Evolutionary conservation across 108 stramenopile species (phyloP).

Genomic region (Conticribra guillardii): DNA sequence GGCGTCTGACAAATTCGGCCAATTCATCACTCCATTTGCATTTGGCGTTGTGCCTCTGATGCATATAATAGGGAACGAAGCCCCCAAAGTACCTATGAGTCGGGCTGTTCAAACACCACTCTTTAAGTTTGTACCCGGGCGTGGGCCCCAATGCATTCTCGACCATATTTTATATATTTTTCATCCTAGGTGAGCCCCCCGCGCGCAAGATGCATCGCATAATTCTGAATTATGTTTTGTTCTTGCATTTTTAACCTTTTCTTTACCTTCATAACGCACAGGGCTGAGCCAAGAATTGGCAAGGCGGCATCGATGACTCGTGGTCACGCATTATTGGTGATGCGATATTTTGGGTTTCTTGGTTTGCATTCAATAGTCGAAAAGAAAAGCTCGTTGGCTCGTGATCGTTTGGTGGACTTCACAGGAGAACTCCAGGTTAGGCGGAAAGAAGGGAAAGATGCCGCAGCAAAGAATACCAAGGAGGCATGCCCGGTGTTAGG

Average conservation of each 20-base stretch:
- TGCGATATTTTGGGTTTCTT: conserved; percentile 89
- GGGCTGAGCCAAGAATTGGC: conserved; percentile 54
- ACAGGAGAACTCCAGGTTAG: conserved; percentile 79
- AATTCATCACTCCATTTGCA: conserved; percentile 80
- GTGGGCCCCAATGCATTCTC: conserved; percentile 74
- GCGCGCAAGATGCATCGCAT: not conserved
- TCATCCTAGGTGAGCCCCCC: conserved; percentile 79
- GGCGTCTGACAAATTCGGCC: conserved; percentile 59
- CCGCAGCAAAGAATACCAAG: conserved; percentile 13
- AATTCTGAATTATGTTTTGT: not conserved
- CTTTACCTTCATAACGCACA: conserved; percentile 4
- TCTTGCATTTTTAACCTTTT: not conserved
- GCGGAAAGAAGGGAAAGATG: conserved; percentile 31
- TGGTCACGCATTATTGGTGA: conserved; percentile 84
- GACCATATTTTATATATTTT: conserved; percentile 90
- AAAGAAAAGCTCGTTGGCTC: conserved; percentile 72
- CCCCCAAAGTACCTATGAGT: conserved; percentile 67
- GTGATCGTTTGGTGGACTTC: conserved; percentile 85
- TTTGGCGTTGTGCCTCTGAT: conserved; percentile 88
- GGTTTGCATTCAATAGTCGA: conserved; percentile 81
- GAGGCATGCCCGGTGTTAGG: conserved; percentile 31
- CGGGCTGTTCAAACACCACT: conserved; percentile 87
- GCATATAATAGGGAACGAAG: conserved; percentile 81
- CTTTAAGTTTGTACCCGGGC: conserved; percentile 73
- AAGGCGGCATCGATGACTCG: conserved; percentile 79